Evolutionary conservation across 176 grass and related monocot genomes (phyloP), one percentile per base, ranked within the genome.

Genomic region (Oryza officinalis): DNA sequence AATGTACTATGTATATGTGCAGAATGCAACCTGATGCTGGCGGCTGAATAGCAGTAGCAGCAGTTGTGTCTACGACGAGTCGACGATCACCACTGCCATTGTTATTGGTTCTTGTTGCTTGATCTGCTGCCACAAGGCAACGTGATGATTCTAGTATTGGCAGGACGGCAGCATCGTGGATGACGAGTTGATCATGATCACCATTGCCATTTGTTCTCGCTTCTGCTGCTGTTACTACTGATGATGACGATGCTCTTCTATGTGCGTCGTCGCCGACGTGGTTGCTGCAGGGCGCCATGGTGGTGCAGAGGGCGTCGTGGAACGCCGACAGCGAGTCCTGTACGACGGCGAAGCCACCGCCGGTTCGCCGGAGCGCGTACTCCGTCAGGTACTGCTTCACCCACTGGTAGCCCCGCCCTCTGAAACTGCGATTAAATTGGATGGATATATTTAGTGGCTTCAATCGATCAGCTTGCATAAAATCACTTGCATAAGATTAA

Each of bases 371-470:
- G n/a, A 64, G 38, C 1, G 73, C 84, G 45, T 94, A 91, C 1
- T 76, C 72, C 3, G 60, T 27, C 17, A 94, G 84, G 64, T 82
- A 91, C 5, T 76, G 40, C 81, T 87, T 89, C 18, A 91, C 84
- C 78, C 84, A 87, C 25, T 67, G 74, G 28, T 81, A 82, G 54
- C 75, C 78, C 63, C 43, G 84, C 9, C 32, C 59, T 13, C 30
- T 85, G 38, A 94, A 82, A 80, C 92, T 94, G 46, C 1, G 59
- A 57, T 14, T 6, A 65, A 65, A 80, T 63, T 35, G 27, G 10
- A 41, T 41, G 40, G 8, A 41, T 41, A n/a, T 38, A 41, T 41
- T 17, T 30, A 4, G 13, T 5, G 3, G 45, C 4, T 47, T 47
- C 45, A 15, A 47, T 47, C 13, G 13, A 47, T 47, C 45, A 47